Evolutionary conservation across 345 rosid genomes (phyloP).

Genomic region (Bruguiera gymnorhiza): DNA sequence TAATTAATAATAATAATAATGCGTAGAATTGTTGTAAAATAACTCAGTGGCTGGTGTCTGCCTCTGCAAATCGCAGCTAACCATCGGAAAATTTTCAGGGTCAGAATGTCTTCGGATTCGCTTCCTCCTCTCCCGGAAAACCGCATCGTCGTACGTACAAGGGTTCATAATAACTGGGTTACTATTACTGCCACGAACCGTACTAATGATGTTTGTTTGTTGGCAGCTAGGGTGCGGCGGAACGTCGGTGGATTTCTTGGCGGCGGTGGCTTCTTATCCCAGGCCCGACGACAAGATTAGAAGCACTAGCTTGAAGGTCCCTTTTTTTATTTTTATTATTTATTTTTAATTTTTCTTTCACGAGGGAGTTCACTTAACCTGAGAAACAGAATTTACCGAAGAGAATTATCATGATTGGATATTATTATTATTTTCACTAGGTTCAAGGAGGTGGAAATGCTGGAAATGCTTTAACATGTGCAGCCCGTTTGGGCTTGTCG

Average conservation of each 20-base stretch:
- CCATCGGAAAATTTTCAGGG: slow-evolving; percentile 27
- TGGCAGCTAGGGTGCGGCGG: slow-evolving; percentile 73
- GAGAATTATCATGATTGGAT: no score
- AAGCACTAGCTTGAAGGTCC: slow-evolving; percentile 52
- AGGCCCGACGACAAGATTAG: slow-evolving; percentile 88
- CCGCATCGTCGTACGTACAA: slow-evolving; percentile 33
- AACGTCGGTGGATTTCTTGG: slow-evolving; percentile 59
- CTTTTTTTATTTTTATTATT: not conserved
- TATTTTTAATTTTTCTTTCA: not conserved
- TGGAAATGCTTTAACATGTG: slow-evolving; percentile 42
- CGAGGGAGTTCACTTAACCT: no score
- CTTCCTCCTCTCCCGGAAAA: slow-evolving; percentile 34
- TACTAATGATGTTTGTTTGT: not conserved
- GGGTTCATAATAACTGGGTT: no score
- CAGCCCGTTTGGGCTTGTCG: slow-evolving; percentile 41
- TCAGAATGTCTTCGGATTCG: slow-evolving; percentile 50
- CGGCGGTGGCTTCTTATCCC: slow-evolving; percentile 69
- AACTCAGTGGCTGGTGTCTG: not conserved
- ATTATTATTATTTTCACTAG: slow-evolving; percentile 4
- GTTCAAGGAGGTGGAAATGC: slow-evolving; percentile 49
- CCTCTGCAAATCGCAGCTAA: not conserved
- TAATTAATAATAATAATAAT: no score
- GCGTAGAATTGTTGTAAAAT: not conserved
- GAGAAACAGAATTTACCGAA: no score
- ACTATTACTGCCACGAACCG: no score